phyloP scores from a whole-genome alignment of 2,329 filamentous ascomycete genomes.

The Aspergillus sp. region DNA sequence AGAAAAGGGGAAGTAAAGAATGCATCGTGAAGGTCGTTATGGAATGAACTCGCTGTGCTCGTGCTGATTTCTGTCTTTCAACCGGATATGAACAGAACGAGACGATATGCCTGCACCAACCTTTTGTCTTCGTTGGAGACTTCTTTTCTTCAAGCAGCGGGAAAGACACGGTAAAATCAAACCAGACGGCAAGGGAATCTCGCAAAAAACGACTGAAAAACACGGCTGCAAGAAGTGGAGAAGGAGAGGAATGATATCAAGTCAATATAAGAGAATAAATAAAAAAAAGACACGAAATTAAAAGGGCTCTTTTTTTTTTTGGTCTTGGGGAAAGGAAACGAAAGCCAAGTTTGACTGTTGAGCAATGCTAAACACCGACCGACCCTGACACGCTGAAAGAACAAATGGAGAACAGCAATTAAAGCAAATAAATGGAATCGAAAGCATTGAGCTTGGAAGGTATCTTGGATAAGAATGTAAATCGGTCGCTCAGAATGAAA shows the following conservation, averaged over 20 bases:
- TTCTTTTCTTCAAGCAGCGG: too few relatives aligned
- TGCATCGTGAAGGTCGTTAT: neutral
- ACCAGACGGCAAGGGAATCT: conserved; percentile 2
- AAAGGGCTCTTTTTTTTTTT: too few relatives aligned
- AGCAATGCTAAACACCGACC: conserved; percentile 8
- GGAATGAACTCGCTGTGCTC: neutral
- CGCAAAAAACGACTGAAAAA: conserved; percentile 3
- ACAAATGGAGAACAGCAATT: neutral
- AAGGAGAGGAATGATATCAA: conserved; percentile 5
- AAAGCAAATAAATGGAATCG: conserved; percentile 9
- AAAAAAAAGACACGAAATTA: too few relatives aligned
- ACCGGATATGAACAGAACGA: too few relatives aligned
- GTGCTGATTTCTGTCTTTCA: neutral
- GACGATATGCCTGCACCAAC: too few relatives aligned
- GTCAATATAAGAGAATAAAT: neutral
- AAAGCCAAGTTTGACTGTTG: neutral
- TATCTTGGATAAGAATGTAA: conserved; percentile 10
- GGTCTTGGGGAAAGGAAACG: too few relatives aligned
- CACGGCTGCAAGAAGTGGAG: neutral
- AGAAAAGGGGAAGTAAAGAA: conserved; percentile 2
- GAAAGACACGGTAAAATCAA: neutral
- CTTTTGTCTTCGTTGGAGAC: too few relatives aligned
- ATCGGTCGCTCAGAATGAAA: conserved; percentile 4
- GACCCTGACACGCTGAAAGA: conserved; percentile 8
- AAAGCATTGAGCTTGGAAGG: conserved; percentile 10